Conservation (phyloP, 1,284 basidiomycete genomes). For the Vanrija sp. region DNA sequence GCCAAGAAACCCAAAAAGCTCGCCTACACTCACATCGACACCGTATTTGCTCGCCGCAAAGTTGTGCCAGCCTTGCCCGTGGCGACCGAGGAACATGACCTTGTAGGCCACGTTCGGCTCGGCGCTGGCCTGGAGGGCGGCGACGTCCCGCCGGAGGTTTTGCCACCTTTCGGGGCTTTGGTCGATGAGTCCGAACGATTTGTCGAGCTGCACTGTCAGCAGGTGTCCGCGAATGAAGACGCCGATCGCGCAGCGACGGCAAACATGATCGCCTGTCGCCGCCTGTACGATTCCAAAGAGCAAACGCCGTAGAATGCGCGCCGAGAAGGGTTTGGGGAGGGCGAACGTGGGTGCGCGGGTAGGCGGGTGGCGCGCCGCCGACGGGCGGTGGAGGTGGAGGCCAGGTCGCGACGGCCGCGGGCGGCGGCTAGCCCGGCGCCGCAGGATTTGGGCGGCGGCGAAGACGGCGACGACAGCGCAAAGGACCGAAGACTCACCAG, state of each 20-base stretch:
- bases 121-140: constrained; percentile 33
- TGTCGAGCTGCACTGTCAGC: constrained; percentile 23
- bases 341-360: neutral
- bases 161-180: constrained; percentile 36
- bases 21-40: constrained; percentile 49
- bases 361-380: neutral
- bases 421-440: too few relatives aligned
- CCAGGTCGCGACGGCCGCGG: too few relatives aligned
- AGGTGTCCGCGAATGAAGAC: neutral
- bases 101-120: constrained; percentile 41
- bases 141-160: constrained; percentile 33
- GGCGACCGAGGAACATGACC: constrained; percentile 45
- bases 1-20: neutral
- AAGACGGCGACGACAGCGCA: too few relatives aligned
- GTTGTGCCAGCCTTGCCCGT: constrained; percentile 49
- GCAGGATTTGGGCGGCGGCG: too few relatives aligned
- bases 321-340: neutral
- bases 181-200: constrained; percentile 44
- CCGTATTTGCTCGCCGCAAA: constrained; percentile 69
- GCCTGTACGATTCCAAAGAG: too few relatives aligned
- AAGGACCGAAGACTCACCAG: constrained; percentile 24
- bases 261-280: neutral
- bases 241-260: neutral
- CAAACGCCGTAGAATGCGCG: too few relatives aligned
- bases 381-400: neutral